Conservation (phyloP, 176 grass and related monocot species). For the Zizania latifolia region DNA sequence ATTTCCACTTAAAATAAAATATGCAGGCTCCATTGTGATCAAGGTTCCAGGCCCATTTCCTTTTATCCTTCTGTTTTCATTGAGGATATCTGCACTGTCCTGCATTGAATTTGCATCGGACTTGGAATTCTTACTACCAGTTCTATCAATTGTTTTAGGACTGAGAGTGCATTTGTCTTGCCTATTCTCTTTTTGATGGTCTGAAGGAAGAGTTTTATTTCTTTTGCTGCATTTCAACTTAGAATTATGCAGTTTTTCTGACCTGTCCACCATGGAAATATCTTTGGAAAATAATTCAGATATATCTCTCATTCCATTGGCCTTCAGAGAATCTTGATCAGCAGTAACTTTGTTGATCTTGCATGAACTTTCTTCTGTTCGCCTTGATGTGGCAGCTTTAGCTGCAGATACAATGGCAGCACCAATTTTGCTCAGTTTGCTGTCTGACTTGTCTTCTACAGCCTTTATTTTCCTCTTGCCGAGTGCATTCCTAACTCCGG, state of each 20-base stretch:
- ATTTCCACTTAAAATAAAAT: slow-evolving; percentile 84
- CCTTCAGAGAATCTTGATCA: background rate
- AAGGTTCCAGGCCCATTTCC: slow-evolving; percentile 13
- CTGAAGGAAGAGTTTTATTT: slow-evolving; percentile 30
- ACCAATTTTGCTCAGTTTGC: slow-evolving; percentile 31
- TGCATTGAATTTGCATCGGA: slow-evolving; percentile 17
- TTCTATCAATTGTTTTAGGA: slow-evolving; percentile 23
- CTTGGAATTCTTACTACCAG: slow-evolving; percentile 7
- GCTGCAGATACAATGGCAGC: slow-evolving; percentile 36
- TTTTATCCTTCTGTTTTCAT: slow-evolving; percentile 13
- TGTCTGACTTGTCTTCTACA: slow-evolving; percentile 22
- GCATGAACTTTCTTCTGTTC: slow-evolving; percentile 13
- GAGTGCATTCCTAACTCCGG: slow-evolving; percentile 49
- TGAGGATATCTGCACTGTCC: background rate
- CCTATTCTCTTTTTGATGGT: slow-evolving; percentile 62
- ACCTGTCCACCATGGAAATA: slow-evolving; percentile 2
- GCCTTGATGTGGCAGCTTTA: slow-evolving; percentile 22
- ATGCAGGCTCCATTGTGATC: slow-evolving; percentile 18
- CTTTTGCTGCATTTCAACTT: slow-evolving; percentile 41
- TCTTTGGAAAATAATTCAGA: slow-evolving; percentile 21
- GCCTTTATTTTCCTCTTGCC: slow-evolving; percentile 58
- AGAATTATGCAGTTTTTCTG: slow-evolving; percentile 11
- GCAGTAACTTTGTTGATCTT: slow-evolving; percentile 13
- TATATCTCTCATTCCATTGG: slow-evolving; percentile 19
- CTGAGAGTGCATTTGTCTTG: slow-evolving; percentile 18